Base-by-base conservation (phyloP, 2,329 filamentous ascomycete genomes). In the Aureobasidium sp. region DNA sequence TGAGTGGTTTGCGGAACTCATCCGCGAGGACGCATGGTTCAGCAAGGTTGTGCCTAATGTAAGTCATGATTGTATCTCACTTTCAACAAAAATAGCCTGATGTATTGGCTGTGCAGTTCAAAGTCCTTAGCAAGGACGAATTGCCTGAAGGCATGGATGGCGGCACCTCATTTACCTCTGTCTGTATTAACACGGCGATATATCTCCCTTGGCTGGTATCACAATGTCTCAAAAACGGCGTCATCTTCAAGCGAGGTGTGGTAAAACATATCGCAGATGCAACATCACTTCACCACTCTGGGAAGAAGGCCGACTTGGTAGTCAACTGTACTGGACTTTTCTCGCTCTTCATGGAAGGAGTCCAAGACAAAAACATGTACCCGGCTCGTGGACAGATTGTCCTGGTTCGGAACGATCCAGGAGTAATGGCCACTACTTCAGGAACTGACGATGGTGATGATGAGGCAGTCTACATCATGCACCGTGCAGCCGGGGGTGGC, bases 161-260 rank as follows among this genome's bases (percentile, higher is more conserved):
- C 12, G 91, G 86, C 27, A 89, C 84, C 56, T 79, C 82, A 61
- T 96, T 94, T 74, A 90, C 84, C 8, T 93, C 89, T 0, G 87
- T 96, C 44, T 97, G 92, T 76, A 93, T 97, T 73, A 97, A 97
- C 76, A 90, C 90, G 0, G 85, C 89, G 46, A 76, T 97, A 63
- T 97, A 97, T 75, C 84, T 97, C 2, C 85, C 90, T 4, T 97
- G 89, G 85, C 85, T 97, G 0, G 79, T 89, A 0, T 88, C 89
- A 0, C 87, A 94, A 76, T 95, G 90, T 72, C 80, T 89, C 32
- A 85, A 84, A 68, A 84, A 85, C 62, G 89, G 90, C 32, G 88
- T 89, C 7, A 78, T 84, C 0, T 52, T 80, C 64, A 75, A 73
- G 39, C 71, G 78, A 34, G 76, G 73, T 46, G 71, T 77, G 27